Conservation (phyloP, 108 stramenopile genomes). For the Nitzschia palea region DNA sequence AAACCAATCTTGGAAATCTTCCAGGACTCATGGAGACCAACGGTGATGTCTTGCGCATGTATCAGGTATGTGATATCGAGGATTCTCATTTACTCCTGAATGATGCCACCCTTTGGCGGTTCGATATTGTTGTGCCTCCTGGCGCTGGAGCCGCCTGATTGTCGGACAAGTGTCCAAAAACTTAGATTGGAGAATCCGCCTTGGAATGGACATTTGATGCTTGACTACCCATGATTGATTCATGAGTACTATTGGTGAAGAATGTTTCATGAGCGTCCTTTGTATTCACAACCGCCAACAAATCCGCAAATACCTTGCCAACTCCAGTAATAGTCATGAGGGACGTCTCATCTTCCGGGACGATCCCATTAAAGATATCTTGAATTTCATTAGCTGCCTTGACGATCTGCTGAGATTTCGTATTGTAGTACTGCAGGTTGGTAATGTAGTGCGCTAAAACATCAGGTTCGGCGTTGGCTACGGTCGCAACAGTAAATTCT, state of each 20-base stretch:
- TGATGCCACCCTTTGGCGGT: slow-evolving; percentile 37
- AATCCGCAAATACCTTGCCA: slow-evolving; percentile 61
- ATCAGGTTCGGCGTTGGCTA: slow-evolving; percentile 45
- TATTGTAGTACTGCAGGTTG: slow-evolving; percentile 61
- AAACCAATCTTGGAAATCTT: slow-evolving; percentile 46
- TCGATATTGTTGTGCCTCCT: slow-evolving; percentile 37
- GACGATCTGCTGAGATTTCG: slow-evolving; percentile 69
- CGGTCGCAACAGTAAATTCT: slow-evolving; percentile 28
- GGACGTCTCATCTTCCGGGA: slow-evolving; percentile 57
- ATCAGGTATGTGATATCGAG: slow-evolving; percentile 41
- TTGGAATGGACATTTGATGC: too few relatives aligned
- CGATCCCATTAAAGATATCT: slow-evolving; percentile 47
- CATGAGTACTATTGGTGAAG: too few relatives aligned
- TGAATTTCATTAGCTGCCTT: slow-evolving; percentile 60
- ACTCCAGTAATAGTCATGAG: slow-evolving; percentile 60
- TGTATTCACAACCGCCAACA: slow-evolving; percentile 58
- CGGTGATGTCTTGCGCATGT: slow-evolving; percentile 47
- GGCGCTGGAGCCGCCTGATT: slow-evolving; percentile 37
- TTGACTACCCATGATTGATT: too few relatives aligned
- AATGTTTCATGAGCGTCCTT: slow-evolving; percentile 26
- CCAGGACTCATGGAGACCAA: slow-evolving; percentile 41
- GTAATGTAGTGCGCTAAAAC: slow-evolving; percentile 49
- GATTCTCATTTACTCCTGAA: slow-evolving; percentile 38
- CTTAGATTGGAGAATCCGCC: too few relatives aligned
- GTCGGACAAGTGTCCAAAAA: too few relatives aligned